These are phyloP conservation scores for Verticillium alfalfae DNA, from an alignment of 2,329 filamentous ascomycete genomes.

Conservation along the genomic window DNA sequence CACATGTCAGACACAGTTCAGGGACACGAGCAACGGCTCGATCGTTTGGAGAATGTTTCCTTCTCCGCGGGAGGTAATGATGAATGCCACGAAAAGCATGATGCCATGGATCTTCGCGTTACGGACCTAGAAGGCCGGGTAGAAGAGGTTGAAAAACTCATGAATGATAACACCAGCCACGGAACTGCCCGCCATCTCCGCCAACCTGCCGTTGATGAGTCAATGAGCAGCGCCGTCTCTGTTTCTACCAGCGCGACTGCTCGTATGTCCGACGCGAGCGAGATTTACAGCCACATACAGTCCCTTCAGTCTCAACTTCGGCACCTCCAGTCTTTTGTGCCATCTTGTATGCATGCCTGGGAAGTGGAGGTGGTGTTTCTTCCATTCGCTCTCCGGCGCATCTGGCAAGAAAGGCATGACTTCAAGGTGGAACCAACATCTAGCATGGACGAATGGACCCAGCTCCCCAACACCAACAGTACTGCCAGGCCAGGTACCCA, in stretches of 20 bases:
- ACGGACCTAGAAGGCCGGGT: slow-evolving; percentile 63
- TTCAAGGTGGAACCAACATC: slow-evolving; percentile 33
- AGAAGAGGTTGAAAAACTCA: slow-evolving; percentile 53
- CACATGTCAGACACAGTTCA: slow-evolving; percentile 48
- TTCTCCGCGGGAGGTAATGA: slow-evolving; percentile 64
- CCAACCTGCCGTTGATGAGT: slow-evolving; percentile 34
- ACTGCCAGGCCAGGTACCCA: slow-evolving; percentile 37
- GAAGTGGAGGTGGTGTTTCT: slow-evolving; percentile 71
- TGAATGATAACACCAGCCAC: slow-evolving; percentile 37
- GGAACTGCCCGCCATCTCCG: slow-evolving; percentile 26
- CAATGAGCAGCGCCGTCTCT: slow-evolving; percentile 40
- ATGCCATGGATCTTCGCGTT: slow-evolving; percentile 60
- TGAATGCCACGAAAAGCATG: slow-evolving; percentile 63
- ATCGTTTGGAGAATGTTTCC: slow-evolving; percentile 63
- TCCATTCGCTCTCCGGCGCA: slow-evolving; percentile 57
- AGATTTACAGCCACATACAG: slow-evolving; percentile 46
- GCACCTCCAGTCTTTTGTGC: slow-evolving; percentile 54
- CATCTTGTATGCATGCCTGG: slow-evolving; percentile 62
- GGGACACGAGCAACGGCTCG: slow-evolving; percentile 59
- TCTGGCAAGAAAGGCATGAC: slow-evolving; percentile 47
- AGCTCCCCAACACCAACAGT: slow-evolving; percentile 43
- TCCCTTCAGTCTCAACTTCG: slow-evolving; percentile 43
- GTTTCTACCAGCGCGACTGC: slow-evolving; percentile 35
- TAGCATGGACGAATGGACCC: slow-evolving; percentile 48
- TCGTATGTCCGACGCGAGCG: slow-evolving; percentile 32